Evolutionary conservation across 306 rosid genomes (phyloP).

Genomic region (Acacia melanoxylon): DNA sequence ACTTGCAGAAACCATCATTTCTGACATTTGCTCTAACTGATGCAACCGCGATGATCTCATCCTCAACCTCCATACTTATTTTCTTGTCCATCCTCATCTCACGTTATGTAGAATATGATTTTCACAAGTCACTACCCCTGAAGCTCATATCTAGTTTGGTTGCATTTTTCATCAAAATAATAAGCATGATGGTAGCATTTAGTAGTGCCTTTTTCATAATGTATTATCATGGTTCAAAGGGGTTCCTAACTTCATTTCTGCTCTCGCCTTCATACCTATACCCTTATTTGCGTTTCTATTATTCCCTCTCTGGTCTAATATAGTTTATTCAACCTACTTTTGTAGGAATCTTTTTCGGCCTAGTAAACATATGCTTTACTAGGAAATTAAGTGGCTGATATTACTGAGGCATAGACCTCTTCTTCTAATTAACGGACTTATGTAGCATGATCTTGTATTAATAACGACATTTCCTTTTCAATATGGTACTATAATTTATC

Average conservation of each 20-base stretch:
- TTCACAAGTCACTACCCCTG: conserved; percentile 40
- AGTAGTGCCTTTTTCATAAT: conserved; percentile 45
- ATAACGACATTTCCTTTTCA: not conserved
- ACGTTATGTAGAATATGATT: conserved; percentile 49
- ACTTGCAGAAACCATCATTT: conserved; percentile 24
- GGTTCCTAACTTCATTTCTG: conserved; percentile 37
- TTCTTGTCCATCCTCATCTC: conserved; percentile 58
- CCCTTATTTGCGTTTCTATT: conserved; percentile 30
- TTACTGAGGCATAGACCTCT: not conserved
- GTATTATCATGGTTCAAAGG: conserved; percentile 24
- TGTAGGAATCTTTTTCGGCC: conserved; percentile 44
- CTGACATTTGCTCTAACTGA: conserved; percentile 39
- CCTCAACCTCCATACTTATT: conserved; percentile 45
- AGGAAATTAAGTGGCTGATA: not conserved
- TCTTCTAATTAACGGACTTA: not conserved
- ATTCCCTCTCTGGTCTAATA: conserved; percentile 41
- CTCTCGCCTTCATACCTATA: conserved; percentile 37
- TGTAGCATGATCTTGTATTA: not conserved
- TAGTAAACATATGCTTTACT: conserved; percentile 34
- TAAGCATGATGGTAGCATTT: conserved; percentile 50
- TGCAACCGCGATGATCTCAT: conserved; percentile 45
- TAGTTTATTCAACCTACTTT: conserved; percentile 37
- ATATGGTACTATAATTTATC: not conserved
- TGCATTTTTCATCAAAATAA: conserved; percentile 43
- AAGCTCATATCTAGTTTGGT: conserved; percentile 48